Evolutionary conservation across 1,139 yeast genomes (phyloP), one percentile per base, ranked within the genome.

Genomic region (Scheffersomyces titani): DNA sequence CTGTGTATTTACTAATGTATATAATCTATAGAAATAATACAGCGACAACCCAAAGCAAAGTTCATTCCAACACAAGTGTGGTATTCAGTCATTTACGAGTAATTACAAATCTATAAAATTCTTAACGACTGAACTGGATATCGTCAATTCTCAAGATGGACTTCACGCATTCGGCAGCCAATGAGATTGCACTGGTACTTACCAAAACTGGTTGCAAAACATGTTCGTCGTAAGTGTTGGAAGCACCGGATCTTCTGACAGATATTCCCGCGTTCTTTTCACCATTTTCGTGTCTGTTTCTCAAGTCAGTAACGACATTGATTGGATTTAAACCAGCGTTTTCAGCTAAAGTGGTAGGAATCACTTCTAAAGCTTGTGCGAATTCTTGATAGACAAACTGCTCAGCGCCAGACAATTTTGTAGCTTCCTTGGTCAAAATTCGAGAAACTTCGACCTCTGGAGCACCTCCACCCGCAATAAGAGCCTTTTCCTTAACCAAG

Each of bases 391-490:
- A 94, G 66, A 97, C 96, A 66, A 92, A 88, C 55, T 96, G 96
- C 73, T 94, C 98, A 6, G 93, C 92, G 52, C 99, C 99, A 20
- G 92, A 84, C 62, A 91, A 80, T 51, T 86, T 78, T 60, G 89
- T 84, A 20, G 97, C 83, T 74, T 93, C 98, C 67, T 86, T 88
- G 73, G 85, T 81, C 65, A 94, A 75, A 24, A 86, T 85, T 67
- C 97, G 86, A 5, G 98, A 88, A 18, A 93, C 89, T 77, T 94
- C 99, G 65, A 94, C 87, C 77, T 94, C 99, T 52, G 99, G 97
- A 5, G 99, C 98, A 65, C 99, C 99, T 63, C 99, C 99, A 66
- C 99, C 99, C 16, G 98, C 98, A 75, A 94, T 92, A 69, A 94
- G 81, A 2, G 97, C 98, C 70, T 86, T 90, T 74, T 92, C 94